Base-by-base conservation (phyloP, 192 early-diverging fungal genomes). In the Linnemannia exigua region DNA sequence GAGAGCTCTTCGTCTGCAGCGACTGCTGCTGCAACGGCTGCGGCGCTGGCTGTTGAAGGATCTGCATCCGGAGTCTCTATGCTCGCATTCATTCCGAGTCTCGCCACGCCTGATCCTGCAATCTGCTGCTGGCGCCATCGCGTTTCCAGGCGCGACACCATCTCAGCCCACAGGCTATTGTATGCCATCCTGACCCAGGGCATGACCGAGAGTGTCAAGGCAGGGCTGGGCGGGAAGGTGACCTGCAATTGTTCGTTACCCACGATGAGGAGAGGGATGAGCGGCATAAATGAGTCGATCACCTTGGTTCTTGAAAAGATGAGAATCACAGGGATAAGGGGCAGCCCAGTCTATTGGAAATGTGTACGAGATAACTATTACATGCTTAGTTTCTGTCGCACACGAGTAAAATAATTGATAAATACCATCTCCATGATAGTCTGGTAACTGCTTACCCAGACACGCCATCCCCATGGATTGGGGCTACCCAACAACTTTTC, bases 161-260 rank as follows among this genome's bases (percentile, higher is more conserved):
- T 89, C 74, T 87, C 84, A 0, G 88, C 67, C 92, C 92, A 94
- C 33, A 88, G 22, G 44, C 89, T 88, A 54, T 92, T 90, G 79
- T 94, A 94, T 17, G 91, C 69, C 37, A 90, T 83, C 79, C 94
- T 91, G 52, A 92, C 76, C 82, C 92, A 92, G 16, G 94, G 94
- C 84, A 95, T 87, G 33, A 90, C 85, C 1, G 92, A 90, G 20
- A 94, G 88, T 0, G 89, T 90, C 66, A 95, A 73, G 48, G 93
- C 90, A 9, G 94, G 94, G 51, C 90, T 89, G 44, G 89, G 89
- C 1, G 92, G 93, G 91, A 93, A 93, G 17, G 88, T 90, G 5
- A 92, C 79, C 54, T 87, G 88, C 51, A 94, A 79, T 50, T 91
- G 90, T 52, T 92, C 89, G 36, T 88, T 90, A 22, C 91, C 88